Conservation (phyloP, 768 basidiomycete genomes). For the Sistotremastrum suecicum region DNA sequence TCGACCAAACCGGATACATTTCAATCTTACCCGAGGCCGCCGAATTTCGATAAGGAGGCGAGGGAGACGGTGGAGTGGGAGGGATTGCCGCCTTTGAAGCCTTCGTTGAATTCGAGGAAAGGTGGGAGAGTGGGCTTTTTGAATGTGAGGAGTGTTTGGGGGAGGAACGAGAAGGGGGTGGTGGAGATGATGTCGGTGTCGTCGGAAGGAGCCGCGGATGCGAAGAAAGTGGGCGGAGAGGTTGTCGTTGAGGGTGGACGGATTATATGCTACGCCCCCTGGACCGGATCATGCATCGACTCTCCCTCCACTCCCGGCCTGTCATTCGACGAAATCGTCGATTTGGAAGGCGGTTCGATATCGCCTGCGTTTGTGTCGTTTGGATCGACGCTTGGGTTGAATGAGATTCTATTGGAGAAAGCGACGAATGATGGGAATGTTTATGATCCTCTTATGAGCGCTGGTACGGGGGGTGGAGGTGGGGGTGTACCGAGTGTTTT, state of each 20-base stretch:
- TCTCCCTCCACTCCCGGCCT: constrained; percentile 9
- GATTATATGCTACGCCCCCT: constrained; percentile 32
- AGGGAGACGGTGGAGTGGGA: constrained; percentile 45
- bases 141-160: constrained; percentile 44
- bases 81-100: constrained; percentile 59
- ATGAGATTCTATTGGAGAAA: constrained; percentile 52
- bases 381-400: constrained; percentile 57
- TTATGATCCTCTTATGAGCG: constrained; percentile 32
- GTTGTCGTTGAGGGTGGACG: constrained; percentile 28
- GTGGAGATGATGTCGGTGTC: constrained; percentile 15
- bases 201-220: constrained; percentile 15
- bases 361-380: constrained; percentile 57
- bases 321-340: constrained; percentile 24
- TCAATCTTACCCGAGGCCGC: constrained; percentile 37
- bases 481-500: too few species aligned
- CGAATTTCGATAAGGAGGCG: constrained; percentile 60
- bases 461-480: too few species aligned
- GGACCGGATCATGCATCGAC: constrained; percentile 11
- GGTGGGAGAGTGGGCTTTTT: constrained; percentile 38
- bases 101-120: constrained; percentile 40
- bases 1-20: constrained; percentile 17
- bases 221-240: constrained; percentile 12
- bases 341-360: constrained; percentile 60
- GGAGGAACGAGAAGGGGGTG: constrained; percentile 15
- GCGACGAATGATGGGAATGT: constrained; percentile 57